phyloP scores from a whole-genome alignment of 2,329 filamentous ascomycete genomes.

The Exutisphaerella laricina region DNA sequence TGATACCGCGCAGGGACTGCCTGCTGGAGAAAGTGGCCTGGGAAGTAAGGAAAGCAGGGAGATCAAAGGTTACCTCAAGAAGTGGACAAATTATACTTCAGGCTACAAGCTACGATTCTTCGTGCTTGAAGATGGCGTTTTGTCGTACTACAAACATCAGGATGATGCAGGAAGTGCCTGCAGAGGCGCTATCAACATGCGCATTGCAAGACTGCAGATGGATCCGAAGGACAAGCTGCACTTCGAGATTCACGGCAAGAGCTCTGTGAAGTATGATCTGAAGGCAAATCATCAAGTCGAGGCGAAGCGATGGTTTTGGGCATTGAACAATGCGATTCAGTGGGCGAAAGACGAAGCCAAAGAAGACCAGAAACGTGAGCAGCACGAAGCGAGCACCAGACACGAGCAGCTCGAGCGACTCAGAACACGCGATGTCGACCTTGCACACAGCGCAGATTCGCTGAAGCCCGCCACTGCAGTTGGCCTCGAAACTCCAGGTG shows the following conservation, averaged over 20 bases:
- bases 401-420: slow-evolving; percentile 61
- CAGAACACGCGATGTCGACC: slow-evolving; percentile 27
- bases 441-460: slow-evolving; percentile 17
- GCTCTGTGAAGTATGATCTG: slow-evolving; percentile 95
- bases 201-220: slow-evolving; percentile 91
- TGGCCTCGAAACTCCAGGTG: slow-evolving; percentile 24
- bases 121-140: slow-evolving; percentile 89
- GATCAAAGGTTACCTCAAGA: slow-evolving; percentile 98
- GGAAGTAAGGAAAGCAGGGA: slow-evolving; percentile 84
- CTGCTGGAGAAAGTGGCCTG: slow-evolving; percentile 45
- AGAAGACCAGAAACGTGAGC: slow-evolving; percentile 74
- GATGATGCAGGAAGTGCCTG: slow-evolving; percentile 95
- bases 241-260: slow-evolving; percentile 97
- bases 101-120: slow-evolving; percentile 98
- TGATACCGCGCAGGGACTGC: slow-evolving; percentile 48
- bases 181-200: slow-evolving; percentile 97
- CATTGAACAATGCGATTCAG: slow-evolving; percentile 96
- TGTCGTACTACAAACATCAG: slow-evolving; percentile 99
- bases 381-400: slow-evolving; percentile 73
- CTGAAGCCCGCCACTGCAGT: slow-evolving; percentile 38
- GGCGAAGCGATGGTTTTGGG: slow-evolving; percentile 98
- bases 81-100: slow-evolving; percentile 98
- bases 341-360: slow-evolving; percentile 96
- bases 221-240: slow-evolving; percentile 95
- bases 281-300: slow-evolving; percentile 98